These are phyloP conservation scores for Rutstroemia sydowiana DNA, from an alignment of 2,329 filamentous ascomycete genomes.

Conservation along the genomic window DNA sequence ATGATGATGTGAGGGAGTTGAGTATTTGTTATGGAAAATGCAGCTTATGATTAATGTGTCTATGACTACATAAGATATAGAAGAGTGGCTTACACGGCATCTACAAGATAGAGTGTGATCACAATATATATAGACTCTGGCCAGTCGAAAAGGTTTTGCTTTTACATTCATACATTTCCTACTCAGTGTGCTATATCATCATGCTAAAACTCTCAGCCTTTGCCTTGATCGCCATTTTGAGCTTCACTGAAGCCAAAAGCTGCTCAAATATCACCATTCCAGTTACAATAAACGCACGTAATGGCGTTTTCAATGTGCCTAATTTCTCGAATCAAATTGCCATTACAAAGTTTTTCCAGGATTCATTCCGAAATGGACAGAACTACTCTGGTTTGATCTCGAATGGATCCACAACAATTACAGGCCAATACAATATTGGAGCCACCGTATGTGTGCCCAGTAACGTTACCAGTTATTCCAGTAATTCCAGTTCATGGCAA, in stretches of 20 bases:
- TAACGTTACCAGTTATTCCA: background rate
- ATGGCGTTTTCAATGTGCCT: conserved; percentile 4
- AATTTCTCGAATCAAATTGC: background rate
- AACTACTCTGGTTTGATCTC: background rate
- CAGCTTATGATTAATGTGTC: too few relatives aligned
- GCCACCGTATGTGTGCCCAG: conserved; percentile 3
- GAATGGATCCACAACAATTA: background rate
- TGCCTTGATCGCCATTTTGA: background rate
- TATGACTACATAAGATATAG: too few relatives aligned
- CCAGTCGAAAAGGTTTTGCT: too few relatives aligned
- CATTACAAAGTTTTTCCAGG: conserved; percentile 1
- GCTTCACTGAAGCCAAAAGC: conserved; percentile 2
- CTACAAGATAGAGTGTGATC: too few relatives aligned
- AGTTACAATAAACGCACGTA: conserved; percentile 5
- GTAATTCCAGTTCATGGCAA: background rate
- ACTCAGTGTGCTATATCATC: background rate
- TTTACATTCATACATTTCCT: too few relatives aligned
- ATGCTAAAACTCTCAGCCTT: background rate
- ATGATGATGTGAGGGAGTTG: too few relatives aligned
- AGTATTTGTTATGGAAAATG: too few relatives aligned
- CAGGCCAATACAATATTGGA: conserved; percentile 1
- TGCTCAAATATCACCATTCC: conserved; percentile 4
- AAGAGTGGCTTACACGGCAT: too few relatives aligned
- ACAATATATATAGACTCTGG: too few relatives aligned
- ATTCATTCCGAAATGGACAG: conserved; percentile 1